Evolutionary conservation across 2,329 filamentous ascomycete genomes (phyloP), one percentile per base, ranked within the genome.

Genomic region (Ambrosiella beaveri): DNA sequence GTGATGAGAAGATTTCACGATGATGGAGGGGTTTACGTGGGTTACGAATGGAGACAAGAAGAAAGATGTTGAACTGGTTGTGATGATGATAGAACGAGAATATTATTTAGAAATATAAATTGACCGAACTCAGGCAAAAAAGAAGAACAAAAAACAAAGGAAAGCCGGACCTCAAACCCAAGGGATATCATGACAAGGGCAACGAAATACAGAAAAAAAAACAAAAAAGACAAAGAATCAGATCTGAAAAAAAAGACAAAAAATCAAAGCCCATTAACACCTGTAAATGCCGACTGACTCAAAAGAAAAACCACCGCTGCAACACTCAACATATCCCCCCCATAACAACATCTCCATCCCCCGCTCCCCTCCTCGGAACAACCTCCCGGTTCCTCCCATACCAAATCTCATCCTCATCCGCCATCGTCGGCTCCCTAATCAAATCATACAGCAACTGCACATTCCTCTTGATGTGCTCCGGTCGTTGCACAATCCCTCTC

Each of bases 381-480:
- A 74, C 72, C 39, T 68, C 70, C 56, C 73, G 73, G 51, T 27
- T 37, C 51, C 37, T n/a, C 11, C 79, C 78, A 63, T 81, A 81
- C 71, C 75, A 75, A 78, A 80, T 84, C 62, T 82, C 76, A 61
- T 84, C 80, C 65, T 81, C 75, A 58, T 79, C 75, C 17, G 75
- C 75, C 17, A 75, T 68, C 15, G 77, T 78, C 57, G 82, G 77
- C 61, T 83, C 80, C 54, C 76, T 74, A 62, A 84, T 83, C n/a
- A 84, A 70, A 61, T 83, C 79, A 57, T 82, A 68, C 68, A 84
- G 74, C 27, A 84, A 76, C 62, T 80, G 74, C 11, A 76, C 77
- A 58, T 83, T 83, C 45, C 80, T 74, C 65, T 80, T 81, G 63
- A 84, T 84, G 61, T 83, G 78, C 60, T 77, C 71, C 0, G 78